phyloP scores from a whole-genome alignment of 2,329 filamentous ascomycete genomes.

The Endoconidiophora laricicola region DNA sequence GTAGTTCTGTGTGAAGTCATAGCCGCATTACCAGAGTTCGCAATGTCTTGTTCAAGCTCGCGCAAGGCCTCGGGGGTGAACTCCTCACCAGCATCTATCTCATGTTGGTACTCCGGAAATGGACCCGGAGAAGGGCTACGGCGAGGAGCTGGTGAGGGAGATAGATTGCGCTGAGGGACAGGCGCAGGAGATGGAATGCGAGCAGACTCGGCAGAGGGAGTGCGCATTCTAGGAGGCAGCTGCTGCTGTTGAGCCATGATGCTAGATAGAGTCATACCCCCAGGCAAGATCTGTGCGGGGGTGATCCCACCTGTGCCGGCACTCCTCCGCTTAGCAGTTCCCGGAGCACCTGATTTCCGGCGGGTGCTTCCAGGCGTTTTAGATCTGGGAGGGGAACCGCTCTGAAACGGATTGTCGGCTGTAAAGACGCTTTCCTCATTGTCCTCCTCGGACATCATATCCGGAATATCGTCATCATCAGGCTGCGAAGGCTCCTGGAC shows the following conservation, averaged over 20 bases:
- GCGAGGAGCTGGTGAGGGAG: constrained; percentile 10
- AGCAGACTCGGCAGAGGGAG: constrained; percentile 1
- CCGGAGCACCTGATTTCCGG: constrained; percentile 30
- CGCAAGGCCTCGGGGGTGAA: constrained; percentile 85
- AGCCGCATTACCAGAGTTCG: constrained; percentile 32
- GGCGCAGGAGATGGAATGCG: constrained; percentile 5
- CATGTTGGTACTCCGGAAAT: constrained; percentile 12
- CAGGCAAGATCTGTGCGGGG: constrained; percentile 23
- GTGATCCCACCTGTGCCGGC: neutral
- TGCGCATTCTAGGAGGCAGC: constrained; percentile 3
- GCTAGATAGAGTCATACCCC: constrained; percentile 11
- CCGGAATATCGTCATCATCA: constrained; percentile 19
- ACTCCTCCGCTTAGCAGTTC: constrained; percentile 23
- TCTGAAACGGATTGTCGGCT: constrained; percentile 85
- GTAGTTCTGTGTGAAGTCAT: constrained; percentile 28
- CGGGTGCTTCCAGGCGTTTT: constrained; percentile 30
- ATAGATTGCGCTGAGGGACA: constrained; percentile 8
- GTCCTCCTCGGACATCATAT: constrained; percentile 19
- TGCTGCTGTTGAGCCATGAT: constrained; percentile 12
- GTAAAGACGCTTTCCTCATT: constrained; percentile 56
- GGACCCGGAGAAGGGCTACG: constrained; percentile 11
- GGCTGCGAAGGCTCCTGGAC: constrained; percentile 9
- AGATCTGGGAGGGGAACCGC: constrained; percentile 47
- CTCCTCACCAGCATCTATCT: constrained; percentile 63
- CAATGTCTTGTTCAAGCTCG: constrained; percentile 56